Conservation (phyloP, 140 eudicot species). For the Anethum foeniculum region DNA sequence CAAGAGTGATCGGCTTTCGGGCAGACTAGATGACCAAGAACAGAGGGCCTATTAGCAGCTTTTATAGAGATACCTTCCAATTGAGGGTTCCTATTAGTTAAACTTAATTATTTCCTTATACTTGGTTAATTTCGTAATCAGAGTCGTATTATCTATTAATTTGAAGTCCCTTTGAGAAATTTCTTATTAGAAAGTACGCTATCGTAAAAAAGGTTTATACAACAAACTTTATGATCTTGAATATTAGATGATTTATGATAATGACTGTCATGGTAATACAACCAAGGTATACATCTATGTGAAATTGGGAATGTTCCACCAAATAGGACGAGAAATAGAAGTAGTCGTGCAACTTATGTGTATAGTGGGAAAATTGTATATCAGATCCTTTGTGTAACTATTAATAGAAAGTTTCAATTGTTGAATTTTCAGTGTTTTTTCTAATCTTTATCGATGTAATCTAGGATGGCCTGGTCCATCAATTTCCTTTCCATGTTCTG, state of each 20-base stretch:
- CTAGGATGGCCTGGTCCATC: neutral
- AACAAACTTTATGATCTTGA: no score
- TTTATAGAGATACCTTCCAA: neutral
- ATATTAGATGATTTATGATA: no score
- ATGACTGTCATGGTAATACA: neutral
- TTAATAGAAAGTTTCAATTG: neutral
- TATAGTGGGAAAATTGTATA: neutral
- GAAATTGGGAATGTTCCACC: neutral
- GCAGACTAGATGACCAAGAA: neutral
- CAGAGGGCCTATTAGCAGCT: neutral
- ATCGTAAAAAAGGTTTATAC: no score
- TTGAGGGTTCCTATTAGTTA: neutral
- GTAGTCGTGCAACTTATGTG: neutral
- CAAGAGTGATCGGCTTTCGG: neutral
- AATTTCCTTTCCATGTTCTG: neutral
- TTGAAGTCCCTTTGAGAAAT: neutral
- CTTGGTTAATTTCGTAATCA: neutral
- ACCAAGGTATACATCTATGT: neutral
- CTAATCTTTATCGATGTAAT: neutral
- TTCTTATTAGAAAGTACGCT: neutral
- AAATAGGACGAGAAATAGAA: neutral
- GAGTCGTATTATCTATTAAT: neutral
- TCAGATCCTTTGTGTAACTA: neutral
- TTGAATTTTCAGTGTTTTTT: neutral
- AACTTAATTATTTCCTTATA: neutral